Evolutionary conservation across 345 rosid genomes (phyloP).

Genomic region (Lumnitzera racemosa): DNA sequence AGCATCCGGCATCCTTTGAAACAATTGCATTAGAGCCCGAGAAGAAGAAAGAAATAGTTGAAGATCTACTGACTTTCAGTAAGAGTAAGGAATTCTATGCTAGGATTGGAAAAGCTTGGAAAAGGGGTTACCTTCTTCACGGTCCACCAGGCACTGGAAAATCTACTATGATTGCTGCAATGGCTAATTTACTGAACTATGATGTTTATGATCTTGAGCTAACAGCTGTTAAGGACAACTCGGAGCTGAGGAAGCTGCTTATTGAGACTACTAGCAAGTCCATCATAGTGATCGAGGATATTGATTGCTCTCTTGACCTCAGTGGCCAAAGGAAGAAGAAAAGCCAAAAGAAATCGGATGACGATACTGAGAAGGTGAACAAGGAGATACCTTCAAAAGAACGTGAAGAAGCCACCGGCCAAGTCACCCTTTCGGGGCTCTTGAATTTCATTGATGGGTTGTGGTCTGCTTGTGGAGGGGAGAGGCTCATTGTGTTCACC

Average conservation of each 20-base stretch:
- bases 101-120: constrained; percentile 51
- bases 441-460: constrained; percentile 62
- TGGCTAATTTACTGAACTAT: constrained; percentile 33
- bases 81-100: constrained; percentile 45
- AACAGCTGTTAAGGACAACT: constrained; percentile 33
- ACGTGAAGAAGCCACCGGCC: constrained; percentile 24
- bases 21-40: constrained; percentile 48
- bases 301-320: constrained; percentile 51
- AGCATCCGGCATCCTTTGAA: constrained; percentile 55
- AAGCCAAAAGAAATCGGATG: constrained; percentile 17
- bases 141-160: constrained; percentile 41
- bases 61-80: constrained; percentile 48
- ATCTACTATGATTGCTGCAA: constrained; percentile 42
- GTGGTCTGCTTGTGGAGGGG: constrained; percentile 70
- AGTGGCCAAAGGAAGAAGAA: constrained; percentile 45
- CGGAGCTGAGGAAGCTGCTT: constrained; percentile 29
- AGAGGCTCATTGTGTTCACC: constrained; percentile 56
- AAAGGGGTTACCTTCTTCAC: constrained; percentile 50
- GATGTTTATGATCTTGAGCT: constrained; percentile 37
- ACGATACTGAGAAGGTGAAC: constrained; percentile 17
- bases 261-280: constrained; percentile 41
- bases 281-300: constrained; percentile 47
- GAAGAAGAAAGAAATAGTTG: constrained; percentile 45
- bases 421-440: constrained; percentile 60
- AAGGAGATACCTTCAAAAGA: constrained; percentile 22